Base-by-base conservation (phyloP, 495 filamentous ascomycete genomes). In the Lasiosphaeriaceae sp. region DNA sequence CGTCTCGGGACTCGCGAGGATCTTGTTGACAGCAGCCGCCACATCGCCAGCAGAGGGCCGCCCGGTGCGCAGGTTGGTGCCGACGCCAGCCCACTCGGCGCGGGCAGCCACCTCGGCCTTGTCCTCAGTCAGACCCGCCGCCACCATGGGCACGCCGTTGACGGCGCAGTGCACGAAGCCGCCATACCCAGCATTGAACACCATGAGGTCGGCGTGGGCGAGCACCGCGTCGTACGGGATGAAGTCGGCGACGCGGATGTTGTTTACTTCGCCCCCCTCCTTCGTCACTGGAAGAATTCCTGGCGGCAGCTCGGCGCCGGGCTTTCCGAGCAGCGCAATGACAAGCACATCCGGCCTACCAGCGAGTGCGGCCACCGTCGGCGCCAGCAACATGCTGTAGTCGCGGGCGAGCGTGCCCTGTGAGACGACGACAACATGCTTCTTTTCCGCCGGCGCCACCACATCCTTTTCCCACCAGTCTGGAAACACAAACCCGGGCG, bases 171-270 rank as follows among this genome's bases (percentile, higher is more conserved):
- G 71, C 52, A 61, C 57, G 31, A 73, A 69, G 0, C 56, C 64
- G 26, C 72, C 72, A 43, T 72, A 73, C 1, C 68, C 66, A 2
- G 66, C 71, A 31, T 72, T 74, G 16, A 63, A 66, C 9, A 74
- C 54, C 56, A 76, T 68, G 14, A 74, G 70, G 31, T 62, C 58
- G 3, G 54, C 60, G 47, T 66, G 52, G 26, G 58, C 49, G 6
- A 74, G 61, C 3, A 72, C 48, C 14, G 64, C 59, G 47, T 71
- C 69, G 47, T 66, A 76, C n/a, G 73, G 73, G n/a, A 76, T 55
- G 48, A 61, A 74, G 44, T 74, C 68, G 8, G 55, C 60, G 0
- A 74, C 62, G 17, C 58, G 47, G 21, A 63, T 51, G 50, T 73
- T 71, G n/a, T 23, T n/a, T n/a, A n/a, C n/a, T n/a, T n/a, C 56